phyloP scores from a whole-genome alignment of 139 green algal genomes.

The Tetraselmis striata region DNA sequence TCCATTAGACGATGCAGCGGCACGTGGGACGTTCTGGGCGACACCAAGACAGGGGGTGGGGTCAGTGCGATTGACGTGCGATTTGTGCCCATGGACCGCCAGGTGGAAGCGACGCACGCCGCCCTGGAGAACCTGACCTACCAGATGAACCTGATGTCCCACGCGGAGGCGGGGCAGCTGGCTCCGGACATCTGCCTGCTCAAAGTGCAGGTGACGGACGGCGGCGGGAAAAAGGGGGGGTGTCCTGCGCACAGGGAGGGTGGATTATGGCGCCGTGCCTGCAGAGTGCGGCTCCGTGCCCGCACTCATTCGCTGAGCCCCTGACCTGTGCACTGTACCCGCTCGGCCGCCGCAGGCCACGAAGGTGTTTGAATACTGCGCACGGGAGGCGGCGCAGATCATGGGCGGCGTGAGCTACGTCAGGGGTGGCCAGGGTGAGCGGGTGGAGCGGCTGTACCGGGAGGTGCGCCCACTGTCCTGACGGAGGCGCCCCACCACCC shows the following conservation, averaged over 20 bases:
- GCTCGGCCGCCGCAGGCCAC: constrained; percentile 10
- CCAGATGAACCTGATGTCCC: constrained; percentile 26
- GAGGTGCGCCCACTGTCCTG: constrained; percentile 11
- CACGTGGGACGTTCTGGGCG: no score
- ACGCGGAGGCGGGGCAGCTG: constrained; percentile 3
- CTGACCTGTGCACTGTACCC: no score
- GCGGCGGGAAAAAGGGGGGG: no score
- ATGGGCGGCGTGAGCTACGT: constrained; percentile 27
- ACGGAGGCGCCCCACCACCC: neutral
- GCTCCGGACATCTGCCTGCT: constrained; percentile 18
- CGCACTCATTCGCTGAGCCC: no score
- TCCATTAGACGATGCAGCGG: no score
- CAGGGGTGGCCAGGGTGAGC: constrained; percentile 21
- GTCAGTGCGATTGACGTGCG: no score
- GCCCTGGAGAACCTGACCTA: constrained; percentile 24
- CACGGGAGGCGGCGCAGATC: constrained; percentile 31
- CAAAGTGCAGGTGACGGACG: constrained; percentile 19
- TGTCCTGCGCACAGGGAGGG: no score
- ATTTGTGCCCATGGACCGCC: no score
- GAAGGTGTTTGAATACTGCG: constrained; percentile 30
- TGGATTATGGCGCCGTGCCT: no score
- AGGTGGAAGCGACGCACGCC: constrained; percentile 26
- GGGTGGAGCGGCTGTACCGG: constrained; percentile 25
- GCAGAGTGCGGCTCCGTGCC: no score
- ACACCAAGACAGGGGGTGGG: no score